Evolutionary conservation across 1,139 yeast species (phyloP).

Genomic region (Martiniozyma asiatica): DNA sequence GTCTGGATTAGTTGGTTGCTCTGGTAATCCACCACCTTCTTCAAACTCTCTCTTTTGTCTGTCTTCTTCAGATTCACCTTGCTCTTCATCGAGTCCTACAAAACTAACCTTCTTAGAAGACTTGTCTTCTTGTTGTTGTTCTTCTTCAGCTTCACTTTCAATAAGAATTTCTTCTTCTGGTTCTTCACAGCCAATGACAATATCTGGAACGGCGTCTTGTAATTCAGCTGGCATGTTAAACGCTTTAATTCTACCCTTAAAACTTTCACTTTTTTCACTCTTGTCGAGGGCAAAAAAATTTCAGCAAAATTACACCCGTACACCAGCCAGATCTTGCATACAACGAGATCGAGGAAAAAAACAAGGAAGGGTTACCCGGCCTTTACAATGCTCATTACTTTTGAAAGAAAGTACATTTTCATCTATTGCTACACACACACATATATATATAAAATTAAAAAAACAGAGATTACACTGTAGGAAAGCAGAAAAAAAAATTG

Average conservation of each 20-base stretch:
- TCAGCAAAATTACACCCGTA: not conserved
- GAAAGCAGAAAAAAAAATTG: no score
- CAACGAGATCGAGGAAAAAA: no score
- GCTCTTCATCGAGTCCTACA: slow-evolving; percentile 56
- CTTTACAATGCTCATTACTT: not conserved
- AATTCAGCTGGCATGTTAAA: slow-evolving; percentile 43
- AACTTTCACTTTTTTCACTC: not conserved
- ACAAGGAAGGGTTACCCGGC: slow-evolving; percentile 2
- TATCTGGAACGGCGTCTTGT: slow-evolving; percentile 76
- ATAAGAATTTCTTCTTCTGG: slow-evolving; percentile 18
- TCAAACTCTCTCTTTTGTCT: slow-evolving; percentile 72
- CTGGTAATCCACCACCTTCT: slow-evolving; percentile 98
- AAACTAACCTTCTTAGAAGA: slow-evolving; percentile 66
- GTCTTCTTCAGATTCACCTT: slow-evolving; percentile 51
- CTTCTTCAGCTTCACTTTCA: slow-evolving; percentile 35
- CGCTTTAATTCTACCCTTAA: not conserved
- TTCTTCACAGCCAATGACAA: slow-evolving; percentile 61
- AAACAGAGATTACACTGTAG: no score
- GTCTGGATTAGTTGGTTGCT: slow-evolving; percentile 86
- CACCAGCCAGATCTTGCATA: not conserved
- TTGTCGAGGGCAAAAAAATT: slow-evolving; percentile 1
- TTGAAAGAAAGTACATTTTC: no score
- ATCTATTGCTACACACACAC: no score
- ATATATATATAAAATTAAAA: no score
- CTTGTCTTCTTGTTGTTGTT: slow-evolving; percentile 24